phyloP scores from a whole-genome alignment of 257 asterid genomes.

The Forsythia suspensa region DNA sequence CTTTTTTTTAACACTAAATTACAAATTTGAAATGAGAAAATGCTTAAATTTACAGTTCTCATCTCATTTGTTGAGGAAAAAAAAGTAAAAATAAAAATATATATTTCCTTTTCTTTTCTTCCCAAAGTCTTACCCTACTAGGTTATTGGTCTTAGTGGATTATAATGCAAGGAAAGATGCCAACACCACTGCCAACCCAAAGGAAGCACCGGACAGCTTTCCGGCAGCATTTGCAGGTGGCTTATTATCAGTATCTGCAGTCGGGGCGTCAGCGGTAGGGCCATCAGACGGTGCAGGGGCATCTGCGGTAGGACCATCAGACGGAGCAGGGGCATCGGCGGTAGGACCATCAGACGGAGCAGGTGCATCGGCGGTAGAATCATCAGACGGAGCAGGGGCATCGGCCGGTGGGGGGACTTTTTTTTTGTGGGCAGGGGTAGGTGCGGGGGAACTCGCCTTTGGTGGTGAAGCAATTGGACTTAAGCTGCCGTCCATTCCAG shows the following conservation, averaged over 20 bases:
- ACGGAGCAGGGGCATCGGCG: no score
- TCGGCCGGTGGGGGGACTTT: constrained; percentile 10
- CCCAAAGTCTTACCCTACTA: neutral
- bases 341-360: neutral
- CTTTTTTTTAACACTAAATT: neutral
- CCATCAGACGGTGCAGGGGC: constrained; percentile 6
- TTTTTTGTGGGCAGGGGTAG: neutral
- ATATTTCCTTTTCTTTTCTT: neutral
- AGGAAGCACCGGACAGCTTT: neutral
- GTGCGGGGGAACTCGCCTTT: constrained; percentile 24
- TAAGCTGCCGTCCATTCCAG: constrained; percentile 46
- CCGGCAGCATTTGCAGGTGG: constrained; percentile 21
- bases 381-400: neutral
- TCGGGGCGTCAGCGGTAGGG: neutral
- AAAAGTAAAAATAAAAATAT: neutral
- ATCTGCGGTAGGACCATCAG: neutral
- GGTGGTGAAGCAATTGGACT: constrained; percentile 35
- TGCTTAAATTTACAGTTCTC: neutral
- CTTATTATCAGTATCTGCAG: neutral
- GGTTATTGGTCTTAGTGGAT: constrained; percentile 10
- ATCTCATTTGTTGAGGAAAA: neutral
- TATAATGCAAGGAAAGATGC: constrained; percentile 20
- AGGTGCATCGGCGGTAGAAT: neutral
- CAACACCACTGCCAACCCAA: constrained; percentile 31
- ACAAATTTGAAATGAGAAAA: neutral